phyloP scores from a whole-genome alignment of 257 asterid genomes.

The Scutellaria minor region DNA sequence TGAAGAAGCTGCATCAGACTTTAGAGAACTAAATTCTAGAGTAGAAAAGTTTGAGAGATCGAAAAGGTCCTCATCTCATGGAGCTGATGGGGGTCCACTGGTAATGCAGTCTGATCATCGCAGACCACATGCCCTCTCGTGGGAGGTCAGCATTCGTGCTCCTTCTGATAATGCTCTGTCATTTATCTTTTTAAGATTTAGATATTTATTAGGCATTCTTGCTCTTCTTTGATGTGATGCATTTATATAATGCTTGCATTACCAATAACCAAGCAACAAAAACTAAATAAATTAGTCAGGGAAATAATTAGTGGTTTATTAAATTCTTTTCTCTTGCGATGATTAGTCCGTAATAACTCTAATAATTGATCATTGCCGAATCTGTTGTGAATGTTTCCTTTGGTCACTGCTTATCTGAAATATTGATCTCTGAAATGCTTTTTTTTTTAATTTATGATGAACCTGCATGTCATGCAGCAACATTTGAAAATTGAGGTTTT shows the following conservation, averaged over 20 bases:
- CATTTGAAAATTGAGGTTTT: slow-evolving; percentile 19
- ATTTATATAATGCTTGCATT: slow-evolving; percentile 9
- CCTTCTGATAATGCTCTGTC: slow-evolving; percentile 22
- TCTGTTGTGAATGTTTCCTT: slow-evolving; percentile 19
- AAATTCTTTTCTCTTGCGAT: slow-evolving; percentile 22
- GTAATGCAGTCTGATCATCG: slow-evolving; percentile 89
- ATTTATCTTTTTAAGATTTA: slow-evolving; percentile 22
- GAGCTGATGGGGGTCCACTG: slow-evolving; percentile 60
- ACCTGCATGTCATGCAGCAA: slow-evolving; percentile 18
- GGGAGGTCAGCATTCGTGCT: slow-evolving; percentile 83
- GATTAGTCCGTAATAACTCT: background rate
- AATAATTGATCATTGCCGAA: slow-evolving; percentile 17
- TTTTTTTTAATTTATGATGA: slow-evolving; percentile 21
- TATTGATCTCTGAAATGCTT: slow-evolving; percentile 18
- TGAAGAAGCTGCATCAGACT: slow-evolving; percentile 97
- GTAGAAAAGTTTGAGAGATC: slow-evolving; percentile 87
- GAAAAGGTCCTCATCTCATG: slow-evolving; percentile 64
- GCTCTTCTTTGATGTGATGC: slow-evolving; percentile 30
- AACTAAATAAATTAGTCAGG: slow-evolving; percentile 21
- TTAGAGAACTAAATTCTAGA: slow-evolving; percentile 78
- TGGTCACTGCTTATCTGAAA: slow-evolving; percentile 21
- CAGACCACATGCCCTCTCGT: slow-evolving; percentile 98
- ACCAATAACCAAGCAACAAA: slow-evolving; percentile 22
- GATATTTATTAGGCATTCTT: background rate
- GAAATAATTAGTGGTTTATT: background rate